A percentile compares a stretch with the other conserved stretches of the same genome.
Conservation (phyloP, 495 filamentous ascomycete genomes). For the Emericellopsis terricola region DNA sequence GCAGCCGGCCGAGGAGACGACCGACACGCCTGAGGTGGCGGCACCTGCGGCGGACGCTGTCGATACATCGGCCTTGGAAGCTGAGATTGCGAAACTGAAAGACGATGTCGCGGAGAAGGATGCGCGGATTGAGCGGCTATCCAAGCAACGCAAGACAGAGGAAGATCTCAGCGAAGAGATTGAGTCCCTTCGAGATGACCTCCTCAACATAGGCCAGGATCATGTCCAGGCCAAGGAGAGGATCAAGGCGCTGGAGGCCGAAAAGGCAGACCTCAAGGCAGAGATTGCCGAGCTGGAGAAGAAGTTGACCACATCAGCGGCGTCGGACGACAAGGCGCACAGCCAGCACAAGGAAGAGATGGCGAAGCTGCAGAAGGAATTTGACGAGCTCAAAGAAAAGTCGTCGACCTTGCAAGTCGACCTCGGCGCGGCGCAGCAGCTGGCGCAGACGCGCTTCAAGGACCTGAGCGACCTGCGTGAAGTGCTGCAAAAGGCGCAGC, state of each 20-base stretch:
- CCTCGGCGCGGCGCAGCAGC: conserved; percentile 65
- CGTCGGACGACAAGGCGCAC: conserved; percentile 13
- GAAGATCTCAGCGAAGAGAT: conserved; percentile 78
- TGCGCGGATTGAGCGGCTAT: conserved; percentile 44
- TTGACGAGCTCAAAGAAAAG: conserved; percentile 56
- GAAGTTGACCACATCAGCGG: conserved; percentile 28
- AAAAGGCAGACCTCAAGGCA: conserved; percentile 31
- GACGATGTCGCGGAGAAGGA: conserved; percentile 56
- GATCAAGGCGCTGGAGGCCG: conserved; percentile 37
- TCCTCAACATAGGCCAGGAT: conserved; percentile 58
- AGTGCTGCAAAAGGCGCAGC: conserved; percentile 66
- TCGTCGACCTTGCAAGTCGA: conserved; percentile 60
- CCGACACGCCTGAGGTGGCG: conserved; percentile 10
- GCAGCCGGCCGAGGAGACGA: conserved; percentile 4
- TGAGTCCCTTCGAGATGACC: conserved; percentile 60
- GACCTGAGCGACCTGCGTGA: conserved; percentile 65
- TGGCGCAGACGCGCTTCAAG: conserved; percentile 74
- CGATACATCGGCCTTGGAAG: conserved; percentile 16
- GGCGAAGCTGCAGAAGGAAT: conserved; percentile 45
- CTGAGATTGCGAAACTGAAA: conserved; percentile 28
- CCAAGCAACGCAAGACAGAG: conserved; percentile 48
- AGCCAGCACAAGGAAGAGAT: conserved; percentile 38
- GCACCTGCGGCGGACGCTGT: conserved; percentile 8
- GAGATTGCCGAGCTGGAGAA: conserved; percentile 48
- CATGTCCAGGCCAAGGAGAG: conserved; percentile 69